These are phyloP conservation scores for Nemophila menziesii DNA, from an alignment of 257 asterid genomes.

Conservation along the genomic window DNA sequence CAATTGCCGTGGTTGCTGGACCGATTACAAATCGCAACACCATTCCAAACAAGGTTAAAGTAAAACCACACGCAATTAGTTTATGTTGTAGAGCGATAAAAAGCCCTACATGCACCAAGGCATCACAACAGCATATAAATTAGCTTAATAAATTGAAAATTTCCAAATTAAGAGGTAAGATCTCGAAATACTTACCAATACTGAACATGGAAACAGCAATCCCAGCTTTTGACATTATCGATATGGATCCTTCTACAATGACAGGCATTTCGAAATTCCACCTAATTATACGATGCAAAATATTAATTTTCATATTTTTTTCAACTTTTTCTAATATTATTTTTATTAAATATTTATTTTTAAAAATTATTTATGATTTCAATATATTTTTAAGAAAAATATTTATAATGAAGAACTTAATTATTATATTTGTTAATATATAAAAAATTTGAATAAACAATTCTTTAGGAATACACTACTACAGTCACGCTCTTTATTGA, in stretches of 20 bases:
- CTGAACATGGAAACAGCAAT: conserved; percentile 30
- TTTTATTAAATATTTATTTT: too few relatives aligned
- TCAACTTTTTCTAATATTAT: too few relatives aligned
- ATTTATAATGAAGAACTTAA: too few relatives aligned
- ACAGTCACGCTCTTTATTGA: too few relatives aligned
- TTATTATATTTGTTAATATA: too few relatives aligned
- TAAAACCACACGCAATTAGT: conserved; percentile 23
- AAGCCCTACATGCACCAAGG: conserved; percentile 12
- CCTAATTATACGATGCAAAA: conserved; percentile 7
- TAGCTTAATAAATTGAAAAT: neutral
- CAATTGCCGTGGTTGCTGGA: conserved; percentile 32
- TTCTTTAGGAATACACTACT: too few relatives aligned
- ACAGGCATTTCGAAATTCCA: conserved; percentile 29
- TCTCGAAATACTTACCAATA: conserved; percentile 15
- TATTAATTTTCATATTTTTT: too few relatives aligned
- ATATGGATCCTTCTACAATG: conserved; percentile 24
- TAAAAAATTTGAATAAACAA: too few relatives aligned
- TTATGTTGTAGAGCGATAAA: conserved; percentile 34
- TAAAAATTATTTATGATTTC: too few relatives aligned
- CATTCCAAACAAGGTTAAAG: conserved; percentile 19
- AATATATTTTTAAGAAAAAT: too few relatives aligned
- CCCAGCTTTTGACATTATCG: conserved; percentile 28
- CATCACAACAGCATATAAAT: neutral
- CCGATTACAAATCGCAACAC: conserved; percentile 27
- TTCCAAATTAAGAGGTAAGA: neutral